Evolutionary conservation across 768 basidiomycete genomes (phyloP), one percentile per base, ranked within the genome.

Genomic region (Rhodosporidiobolus odoratus): DNA sequence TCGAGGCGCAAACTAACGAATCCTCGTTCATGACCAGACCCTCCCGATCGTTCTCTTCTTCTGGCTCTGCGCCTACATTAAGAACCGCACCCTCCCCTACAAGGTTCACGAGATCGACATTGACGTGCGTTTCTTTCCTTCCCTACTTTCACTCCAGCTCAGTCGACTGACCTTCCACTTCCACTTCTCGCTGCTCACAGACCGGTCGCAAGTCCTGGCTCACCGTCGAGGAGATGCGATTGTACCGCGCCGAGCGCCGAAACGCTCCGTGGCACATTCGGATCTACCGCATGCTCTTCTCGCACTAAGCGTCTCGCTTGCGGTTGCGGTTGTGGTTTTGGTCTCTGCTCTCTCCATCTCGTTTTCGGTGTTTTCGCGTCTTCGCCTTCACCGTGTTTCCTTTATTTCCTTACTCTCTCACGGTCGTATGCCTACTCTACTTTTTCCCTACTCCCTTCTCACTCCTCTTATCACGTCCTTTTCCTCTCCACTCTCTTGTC

Each of bases 191-290:
- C 17, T 41, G 27, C 35, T 19, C 10, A 19, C 71, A 75, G 62
- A 76, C 77, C 21, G 77, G 77, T 13, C 64, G 77, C 58, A 76
- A 76, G 62, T 58, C 50, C 21, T 76, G 68, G 69, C 53, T 65
- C 54, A 76, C 69, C 7, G 75, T 63, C 13, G 75, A 75, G 61
- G 75, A 75, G 65, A 75, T 77, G 60, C 65, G 64, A 25, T 25
- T 10, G 8, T 76, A 48, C 43, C 68, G 76, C 13, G 76, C 75
- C 10, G 68, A 65, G 57, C 63, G 65, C 27, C 53, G 56, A n/a
- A 32, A 25, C 2, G 70, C 69, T 25, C 75, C 76, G 2, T 56
- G 65, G n/a, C 23, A 54, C 66, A 56, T 66, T 21, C 62, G 73
- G 16, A 32, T 62, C 54, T 70, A 45, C 50, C 60, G 71, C 40